Conservation (phyloP, 257 asterid genomes). For the Capsicum rhomboideum region DNA sequence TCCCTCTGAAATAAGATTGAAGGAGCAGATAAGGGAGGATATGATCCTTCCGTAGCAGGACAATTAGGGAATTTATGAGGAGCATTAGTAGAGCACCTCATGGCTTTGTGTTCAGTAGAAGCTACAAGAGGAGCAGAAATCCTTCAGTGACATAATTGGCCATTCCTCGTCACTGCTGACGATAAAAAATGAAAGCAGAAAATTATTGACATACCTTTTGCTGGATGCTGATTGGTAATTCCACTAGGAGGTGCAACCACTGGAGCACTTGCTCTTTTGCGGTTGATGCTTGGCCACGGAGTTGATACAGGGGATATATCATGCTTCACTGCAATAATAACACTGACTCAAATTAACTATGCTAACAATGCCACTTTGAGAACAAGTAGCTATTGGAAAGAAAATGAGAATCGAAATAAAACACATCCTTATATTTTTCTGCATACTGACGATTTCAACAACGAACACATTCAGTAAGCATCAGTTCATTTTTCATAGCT, state of each 20-base stretch:
- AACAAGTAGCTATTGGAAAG: background rate
- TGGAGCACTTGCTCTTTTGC: constrained; percentile 31
- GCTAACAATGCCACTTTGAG: background rate
- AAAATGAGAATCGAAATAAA: background rate
- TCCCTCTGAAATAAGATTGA: constrained; percentile 14
- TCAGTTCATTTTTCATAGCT: background rate
- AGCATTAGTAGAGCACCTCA: constrained; percentile 21
- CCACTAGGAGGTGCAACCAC: constrained; percentile 35
- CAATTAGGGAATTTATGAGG: constrained; percentile 34
- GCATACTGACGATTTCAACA: background rate
- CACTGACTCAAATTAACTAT: background rate
- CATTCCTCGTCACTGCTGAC: background rate
- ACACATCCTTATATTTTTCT: background rate
- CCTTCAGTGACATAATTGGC: background rate
- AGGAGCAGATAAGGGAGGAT: constrained; percentile 26
- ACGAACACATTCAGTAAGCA: background rate
- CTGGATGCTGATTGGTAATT: constrained; percentile 27
- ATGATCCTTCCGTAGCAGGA: constrained; percentile 16
- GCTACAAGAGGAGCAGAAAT: constrained; percentile 30
- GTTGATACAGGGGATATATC: constrained; percentile 30
- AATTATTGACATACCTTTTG: constrained; percentile 35
- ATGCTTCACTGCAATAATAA: constrained; percentile 32
- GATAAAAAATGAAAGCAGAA: background rate
- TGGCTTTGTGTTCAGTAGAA: constrained; percentile 35
- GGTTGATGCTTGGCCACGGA: constrained; percentile 40